Evolutionary conservation across 768 basidiomycete genomes (phyloP), one percentile per base, ranked within the genome.

Genomic region (Flagelloscypha sp.): DNA sequence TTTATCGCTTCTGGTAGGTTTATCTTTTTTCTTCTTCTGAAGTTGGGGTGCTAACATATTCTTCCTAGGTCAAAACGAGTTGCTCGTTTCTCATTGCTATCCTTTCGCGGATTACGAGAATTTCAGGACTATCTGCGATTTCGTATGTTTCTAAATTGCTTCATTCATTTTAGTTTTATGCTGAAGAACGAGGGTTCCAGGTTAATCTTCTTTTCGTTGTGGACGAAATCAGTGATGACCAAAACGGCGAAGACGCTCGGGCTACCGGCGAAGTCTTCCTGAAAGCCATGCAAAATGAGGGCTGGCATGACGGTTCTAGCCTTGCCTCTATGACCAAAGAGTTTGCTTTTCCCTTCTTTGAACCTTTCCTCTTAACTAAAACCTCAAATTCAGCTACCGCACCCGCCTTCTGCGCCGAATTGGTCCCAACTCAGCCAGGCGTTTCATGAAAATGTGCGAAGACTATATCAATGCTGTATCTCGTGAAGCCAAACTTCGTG

Each of bases 221-320:
- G 32, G 80, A 82, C 53, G 79, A 81, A 54, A 65, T 78, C 35
- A 79, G 74, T 51, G 77, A 80, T 43, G 76, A 79, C 38, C 79
- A 79, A 50, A 66, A 59, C 48, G 72, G 70, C 18, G 55, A 56
- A 36, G 78, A 72, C 31, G 79, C 75, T 25, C 61, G 61, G 27
- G 57, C 57, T 17, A 78, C 73, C 19, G 72, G 74, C 12, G 59
- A 67, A 30, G 59, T 68, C 16, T 72, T 73, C 42, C 54, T 74
- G 32, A 64, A 70, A 37, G 69, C 69, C 8, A 64, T 81, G 64
- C 60, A 54, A 41, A 59, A 76, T 41, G 52, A 67, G 9, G 49
- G 61, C 17, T 76, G 65, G 67, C 60, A 72, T 32, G 73, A 80
- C 46, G 62, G 63, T 38, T 74, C 75, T n/a, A 59, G 61, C 18